Evolutionary conservation across 371 early-diverging fungal species (phyloP).

Genomic region (Mucor lusitanicus): DNA sequence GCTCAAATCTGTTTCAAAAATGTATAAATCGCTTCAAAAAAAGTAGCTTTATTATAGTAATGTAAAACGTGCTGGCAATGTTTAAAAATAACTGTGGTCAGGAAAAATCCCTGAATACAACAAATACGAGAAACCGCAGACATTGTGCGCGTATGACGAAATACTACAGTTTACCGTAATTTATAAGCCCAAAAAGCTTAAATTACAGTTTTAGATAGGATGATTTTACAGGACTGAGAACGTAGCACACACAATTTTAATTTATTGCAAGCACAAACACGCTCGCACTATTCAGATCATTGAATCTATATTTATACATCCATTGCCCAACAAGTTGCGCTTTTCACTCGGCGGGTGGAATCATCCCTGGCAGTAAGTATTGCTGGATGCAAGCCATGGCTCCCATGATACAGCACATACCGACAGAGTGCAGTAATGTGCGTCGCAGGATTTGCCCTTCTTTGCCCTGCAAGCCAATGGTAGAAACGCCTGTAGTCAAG

Average conservation of each 20-base stretch:
- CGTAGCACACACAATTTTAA: neutral
- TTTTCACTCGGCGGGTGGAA: conserved; percentile 7
- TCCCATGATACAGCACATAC: conserved; percentile 35
- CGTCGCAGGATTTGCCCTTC: conserved; percentile 36
- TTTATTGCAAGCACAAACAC: neutral
- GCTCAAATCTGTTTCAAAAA: neutral
- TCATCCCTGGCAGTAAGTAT: conserved; percentile 16
- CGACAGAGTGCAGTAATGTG: conserved; percentile 39
- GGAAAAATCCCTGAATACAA: neutral
- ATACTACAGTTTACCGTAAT: neutral
- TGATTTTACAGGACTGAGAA: neutral
- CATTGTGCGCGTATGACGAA: neutral
- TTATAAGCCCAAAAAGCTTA: conserved; percentile 1
- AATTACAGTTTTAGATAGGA: neutral
- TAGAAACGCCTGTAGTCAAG: conserved; percentile 43
- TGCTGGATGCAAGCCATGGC: conserved; percentile 38
- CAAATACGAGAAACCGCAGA: neutral
- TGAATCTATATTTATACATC: neutral
- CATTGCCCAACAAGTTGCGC: neutral
- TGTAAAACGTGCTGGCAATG: neutral
- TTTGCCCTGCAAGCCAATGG: conserved; percentile 46
- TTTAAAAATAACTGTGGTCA: neutral
- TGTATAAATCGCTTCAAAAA: neutral
- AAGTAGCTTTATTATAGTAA: neutral
- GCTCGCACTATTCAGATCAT: neutral